phyloP scores from a whole-genome alignment of 805 yeast genomes.

The Metahyphopichia silvanorum region DNA sequence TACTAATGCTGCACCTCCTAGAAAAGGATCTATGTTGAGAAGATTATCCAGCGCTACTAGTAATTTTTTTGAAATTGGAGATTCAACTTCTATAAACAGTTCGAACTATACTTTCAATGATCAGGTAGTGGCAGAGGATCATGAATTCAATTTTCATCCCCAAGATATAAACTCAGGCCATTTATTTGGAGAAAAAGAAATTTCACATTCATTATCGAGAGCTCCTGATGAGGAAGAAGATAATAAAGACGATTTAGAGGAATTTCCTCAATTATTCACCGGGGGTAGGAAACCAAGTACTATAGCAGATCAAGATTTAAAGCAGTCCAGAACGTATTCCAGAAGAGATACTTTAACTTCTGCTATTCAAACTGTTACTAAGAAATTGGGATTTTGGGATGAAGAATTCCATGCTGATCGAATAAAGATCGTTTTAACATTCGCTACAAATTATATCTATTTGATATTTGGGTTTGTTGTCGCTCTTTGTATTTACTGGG shows the following conservation, averaged over 20 bases:
- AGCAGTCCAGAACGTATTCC: slow-evolving; percentile 2
- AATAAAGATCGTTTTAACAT: slow-evolving; percentile 16
- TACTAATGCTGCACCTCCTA: slow-evolving; percentile 2
- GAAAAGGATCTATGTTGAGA: slow-evolving; percentile 7
- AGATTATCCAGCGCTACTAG: slow-evolving; percentile 14
- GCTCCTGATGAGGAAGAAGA: slow-evolving; percentile 3
- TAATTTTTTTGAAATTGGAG: slow-evolving; percentile 1
- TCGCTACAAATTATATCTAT: slow-evolving; percentile 20
- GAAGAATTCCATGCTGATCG: slow-evolving; percentile 21
- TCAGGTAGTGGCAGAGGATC: too few species aligned
- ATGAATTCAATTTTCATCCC: not conserved
- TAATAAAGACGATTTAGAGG: not conserved
- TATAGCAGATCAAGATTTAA: not conserved
- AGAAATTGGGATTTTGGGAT: slow-evolving; percentile 26
- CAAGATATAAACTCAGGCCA: slow-evolving; percentile 1
- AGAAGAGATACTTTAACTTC: slow-evolving; percentile 18
- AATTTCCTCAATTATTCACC: slow-evolving; percentile 7
- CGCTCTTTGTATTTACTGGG: slow-evolving; percentile 31
- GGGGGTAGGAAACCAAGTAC: slow-evolving; percentile 4
- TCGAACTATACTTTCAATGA: too few species aligned
- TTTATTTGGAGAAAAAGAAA: slow-evolving; percentile 9
- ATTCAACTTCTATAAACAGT: not conserved
- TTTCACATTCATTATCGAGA: slow-evolving; percentile 5
- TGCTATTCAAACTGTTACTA: slow-evolving; percentile 15
- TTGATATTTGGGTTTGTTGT: slow-evolving; percentile 17